phyloP scores from a whole-genome alignment of 257 asterid species.

The Penstemon eatonii region DNA sequence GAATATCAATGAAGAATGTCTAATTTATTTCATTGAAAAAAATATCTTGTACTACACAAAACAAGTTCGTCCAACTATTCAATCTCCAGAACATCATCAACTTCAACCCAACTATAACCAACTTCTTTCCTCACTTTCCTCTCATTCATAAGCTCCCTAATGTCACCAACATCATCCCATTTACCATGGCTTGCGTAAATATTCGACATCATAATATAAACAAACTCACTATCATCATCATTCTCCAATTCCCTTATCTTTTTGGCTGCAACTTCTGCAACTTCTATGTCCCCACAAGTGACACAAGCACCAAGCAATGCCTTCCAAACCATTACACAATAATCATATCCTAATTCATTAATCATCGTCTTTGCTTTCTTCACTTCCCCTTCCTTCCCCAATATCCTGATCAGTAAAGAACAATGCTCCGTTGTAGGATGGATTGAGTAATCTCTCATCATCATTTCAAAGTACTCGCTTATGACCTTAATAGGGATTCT shows the following conservation, averaged over 20 bases:
- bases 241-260: conserved; percentile 44
- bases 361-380: conserved; percentile 56
- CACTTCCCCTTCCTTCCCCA: conserved; percentile 65
- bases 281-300: conserved; percentile 37
- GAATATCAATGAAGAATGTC: too few relatives aligned
- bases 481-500: conserved; percentile 41
- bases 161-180: conserved; percentile 42
- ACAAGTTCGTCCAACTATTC: too few relatives aligned
- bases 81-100: conserved; percentile 12
- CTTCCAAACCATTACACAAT: background rate
- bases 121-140: conserved; percentile 42
- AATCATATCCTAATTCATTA: conserved; percentile 40
- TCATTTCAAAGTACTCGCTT: conserved; percentile 39
- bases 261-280: conserved; percentile 45
- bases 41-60: too few relatives aligned
- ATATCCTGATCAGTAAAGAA: conserved; percentile 60
- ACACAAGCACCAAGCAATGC: conserved; percentile 47
- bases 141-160: conserved; percentile 46
- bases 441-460: conserved; percentile 44
- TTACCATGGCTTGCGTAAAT: conserved; percentile 41
- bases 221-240: conserved; percentile 38
- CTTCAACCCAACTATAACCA: conserved; percentile 51
- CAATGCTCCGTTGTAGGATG: conserved; percentile 67
- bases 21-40: too few relatives aligned
- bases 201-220: conserved; percentile 49